Conservation (phyloP, 1,139 yeast genomes). For the Taphrina sp. region DNA sequence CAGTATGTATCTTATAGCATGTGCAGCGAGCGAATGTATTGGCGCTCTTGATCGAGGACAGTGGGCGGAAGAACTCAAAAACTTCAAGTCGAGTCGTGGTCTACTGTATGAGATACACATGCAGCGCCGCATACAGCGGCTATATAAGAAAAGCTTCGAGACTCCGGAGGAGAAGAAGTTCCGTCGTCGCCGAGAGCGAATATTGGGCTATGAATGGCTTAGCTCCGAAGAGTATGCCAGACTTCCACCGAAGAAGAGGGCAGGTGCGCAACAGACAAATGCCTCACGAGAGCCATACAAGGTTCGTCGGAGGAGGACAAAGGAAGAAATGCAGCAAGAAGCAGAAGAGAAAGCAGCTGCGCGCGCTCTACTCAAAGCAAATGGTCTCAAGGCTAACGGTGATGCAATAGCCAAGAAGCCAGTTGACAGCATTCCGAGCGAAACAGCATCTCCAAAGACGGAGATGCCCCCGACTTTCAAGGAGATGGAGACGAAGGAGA, state of each 20-base stretch:
- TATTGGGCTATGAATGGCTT: slow-evolving; percentile 20
- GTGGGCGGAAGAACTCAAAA: slow-evolving; percentile 25
- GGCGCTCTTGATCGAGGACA: slow-evolving; percentile 26
- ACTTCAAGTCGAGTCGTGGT: slow-evolving; percentile 13
- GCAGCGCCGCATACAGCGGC: slow-evolving; percentile 17
- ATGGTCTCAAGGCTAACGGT: slow-evolving; percentile 26
- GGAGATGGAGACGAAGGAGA: not conserved
- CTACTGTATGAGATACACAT: slow-evolving; percentile 14
- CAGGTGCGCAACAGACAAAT: slow-evolving; percentile 8
- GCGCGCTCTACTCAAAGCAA: slow-evolving; percentile 18
- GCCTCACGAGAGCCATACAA: slow-evolving; percentile 4
- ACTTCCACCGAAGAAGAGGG: slow-evolving; percentile 15
- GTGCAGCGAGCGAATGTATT: slow-evolving; percentile 22
- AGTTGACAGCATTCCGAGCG: not conserved
- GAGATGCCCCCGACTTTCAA: slow-evolving; percentile 8
- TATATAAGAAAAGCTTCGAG: slow-evolving; percentile 11
- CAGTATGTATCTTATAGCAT: slow-evolving; percentile 24
- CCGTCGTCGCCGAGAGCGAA: slow-evolving; percentile 17
- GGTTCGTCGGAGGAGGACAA: slow-evolving; percentile 16
- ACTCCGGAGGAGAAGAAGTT: not conserved
- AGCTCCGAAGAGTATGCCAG: slow-evolving; percentile 22
- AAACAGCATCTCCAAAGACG: not conserved
- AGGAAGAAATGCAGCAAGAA: slow-evolving; percentile 10
- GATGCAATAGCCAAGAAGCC: slow-evolving; percentile 10
- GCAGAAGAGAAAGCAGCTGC: slow-evolving; percentile 23